phyloP scores from a whole-genome alignment of 139 green algal species.

The Asterochloris erici region DNA sequence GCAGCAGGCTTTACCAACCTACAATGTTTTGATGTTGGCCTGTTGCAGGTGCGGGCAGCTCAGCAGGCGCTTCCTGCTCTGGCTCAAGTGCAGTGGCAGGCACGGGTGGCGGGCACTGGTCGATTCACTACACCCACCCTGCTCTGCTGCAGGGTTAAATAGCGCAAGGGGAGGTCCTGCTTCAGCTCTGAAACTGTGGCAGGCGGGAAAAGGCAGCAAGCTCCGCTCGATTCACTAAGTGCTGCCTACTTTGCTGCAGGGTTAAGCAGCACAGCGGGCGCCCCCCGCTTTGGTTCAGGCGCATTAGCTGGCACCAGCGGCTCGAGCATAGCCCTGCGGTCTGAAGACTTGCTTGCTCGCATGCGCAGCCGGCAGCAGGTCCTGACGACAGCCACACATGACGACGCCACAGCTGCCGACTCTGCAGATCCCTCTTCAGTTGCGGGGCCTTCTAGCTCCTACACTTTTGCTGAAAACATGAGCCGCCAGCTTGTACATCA shows the following conservation, averaged over 20 bases:
- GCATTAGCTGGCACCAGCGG: background rate
- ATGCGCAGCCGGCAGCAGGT: slow-evolving; percentile 41
- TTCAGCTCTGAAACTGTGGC: too few species aligned
- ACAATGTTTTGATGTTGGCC: too few species aligned
- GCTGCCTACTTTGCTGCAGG: background rate
- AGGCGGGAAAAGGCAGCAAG: too few species aligned
- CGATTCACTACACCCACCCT: too few species aligned
- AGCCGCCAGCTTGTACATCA: slow-evolving; percentile 48
- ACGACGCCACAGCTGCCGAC: background rate
- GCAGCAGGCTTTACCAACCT: too few species aligned
- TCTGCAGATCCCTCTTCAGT: background rate
- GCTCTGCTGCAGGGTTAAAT: too few species aligned
- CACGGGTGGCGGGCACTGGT: too few species aligned
- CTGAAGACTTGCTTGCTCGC: slow-evolving; percentile 44
- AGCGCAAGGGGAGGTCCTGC: too few species aligned
- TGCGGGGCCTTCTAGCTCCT: background rate
- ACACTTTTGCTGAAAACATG: slow-evolving; percentile 31
- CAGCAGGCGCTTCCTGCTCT: too few species aligned
- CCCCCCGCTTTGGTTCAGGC: slow-evolving; percentile 16
- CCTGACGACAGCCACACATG: slow-evolving; percentile 1
- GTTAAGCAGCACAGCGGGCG: background rate
- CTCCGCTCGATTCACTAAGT: background rate
- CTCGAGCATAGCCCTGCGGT: slow-evolving; percentile 21
- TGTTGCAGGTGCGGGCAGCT: too few species aligned
- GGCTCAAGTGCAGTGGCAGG: too few species aligned